These are phyloP conservation scores for Microbotryomycetes sp. DNA, from an alignment of 1,284 basidiomycete genomes.

Conservation along the genomic window DNA sequence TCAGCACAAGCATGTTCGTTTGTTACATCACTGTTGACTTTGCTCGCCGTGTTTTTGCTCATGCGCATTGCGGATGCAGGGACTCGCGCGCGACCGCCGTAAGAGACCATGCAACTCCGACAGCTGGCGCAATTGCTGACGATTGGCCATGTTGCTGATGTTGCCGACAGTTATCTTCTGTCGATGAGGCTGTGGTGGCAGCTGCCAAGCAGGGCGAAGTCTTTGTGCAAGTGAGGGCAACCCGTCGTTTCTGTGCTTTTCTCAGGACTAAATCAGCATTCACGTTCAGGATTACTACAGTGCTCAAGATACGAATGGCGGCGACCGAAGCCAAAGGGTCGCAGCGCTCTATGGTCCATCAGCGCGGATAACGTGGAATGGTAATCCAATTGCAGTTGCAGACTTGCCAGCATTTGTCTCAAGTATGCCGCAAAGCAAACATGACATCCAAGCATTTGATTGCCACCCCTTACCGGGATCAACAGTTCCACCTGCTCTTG, in stretches of 20 bases:
- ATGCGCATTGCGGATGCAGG: no score
- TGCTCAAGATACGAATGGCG: conserved; percentile 7
- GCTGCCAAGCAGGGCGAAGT: conserved; percentile 16
- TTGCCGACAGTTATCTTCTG: conserved; percentile 7
- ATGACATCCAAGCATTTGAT: conserved; percentile 75
- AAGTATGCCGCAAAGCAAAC: conserved; percentile 42
- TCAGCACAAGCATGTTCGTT: conserved; percentile 5
- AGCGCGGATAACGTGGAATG: conserved; percentile 75
- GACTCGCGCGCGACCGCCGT: no score
- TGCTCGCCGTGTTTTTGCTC: no score
- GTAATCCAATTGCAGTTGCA: conserved; percentile 63
- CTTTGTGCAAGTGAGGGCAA: conserved; percentile 11
- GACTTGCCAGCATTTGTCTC: conserved; percentile 48
- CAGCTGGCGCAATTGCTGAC: neutral
- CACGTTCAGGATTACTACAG: conserved; percentile 27
- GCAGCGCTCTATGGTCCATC: conserved; percentile 66
- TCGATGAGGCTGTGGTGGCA: conserved; percentile 13
- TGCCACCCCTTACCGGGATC: conserved; percentile 67
- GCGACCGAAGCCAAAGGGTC: conserved; percentile 43
- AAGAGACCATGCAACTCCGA: no score
- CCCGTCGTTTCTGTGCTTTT: neutral
- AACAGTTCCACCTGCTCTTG: conserved; percentile 16
- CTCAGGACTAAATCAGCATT: no score
- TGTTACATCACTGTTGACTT: neutral
- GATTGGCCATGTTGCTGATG: no score